Base-by-base conservation (phyloP, 2,329 filamentous ascomycete genomes). In the Ustulina deusta region DNA sequence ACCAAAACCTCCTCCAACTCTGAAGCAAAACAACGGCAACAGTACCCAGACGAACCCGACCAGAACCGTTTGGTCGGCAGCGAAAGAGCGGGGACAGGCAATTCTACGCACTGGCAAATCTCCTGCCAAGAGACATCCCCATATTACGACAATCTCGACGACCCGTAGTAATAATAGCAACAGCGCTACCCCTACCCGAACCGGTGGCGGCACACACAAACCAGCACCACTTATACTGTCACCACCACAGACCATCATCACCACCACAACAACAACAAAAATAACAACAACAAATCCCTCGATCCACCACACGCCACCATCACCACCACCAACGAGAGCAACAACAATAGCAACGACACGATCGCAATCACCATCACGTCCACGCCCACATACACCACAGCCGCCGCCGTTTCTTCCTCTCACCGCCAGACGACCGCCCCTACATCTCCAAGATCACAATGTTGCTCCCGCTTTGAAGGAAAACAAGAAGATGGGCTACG, bases 361-460 rank as follows among this genome's bases (percentile, higher is more conserved):
- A 42, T 11, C 20, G 22, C 54, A 34, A 25, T 34, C 22, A 52
- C 20, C 6, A 40, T 22, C 38, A 36, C 51, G 38, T 7, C n/a
- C 51, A 46, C 52, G 44, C 2, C 5, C 11, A 27, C 32, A 38
- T 5, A 20, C 67, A 51, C 42, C 67, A 51, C 42, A 27, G 10
- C 44, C 60, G 6, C 55, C 48, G 13, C 10, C 55, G 29, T 9
- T 13, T 22, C 17, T 46, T 9, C 40, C 48, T n/a, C 34, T 36
- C 34, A 22, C 51, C 49, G 32, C 54, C 38, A 36, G 46, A 56
- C 59, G 51, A 58, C 44, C 51, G 0, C 56, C 58, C 29, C 75
- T 79, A 15, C 74, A 73, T 44, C 65, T 69, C 60, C 77, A 76
- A 69, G 77, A 81, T 72, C 79, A 82, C 78, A 79, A 83, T 83